These are phyloP conservation scores for Wilcoxina mikolae DNA, from an alignment of 495 filamentous ascomycete species.

Conservation along the genomic window DNA sequence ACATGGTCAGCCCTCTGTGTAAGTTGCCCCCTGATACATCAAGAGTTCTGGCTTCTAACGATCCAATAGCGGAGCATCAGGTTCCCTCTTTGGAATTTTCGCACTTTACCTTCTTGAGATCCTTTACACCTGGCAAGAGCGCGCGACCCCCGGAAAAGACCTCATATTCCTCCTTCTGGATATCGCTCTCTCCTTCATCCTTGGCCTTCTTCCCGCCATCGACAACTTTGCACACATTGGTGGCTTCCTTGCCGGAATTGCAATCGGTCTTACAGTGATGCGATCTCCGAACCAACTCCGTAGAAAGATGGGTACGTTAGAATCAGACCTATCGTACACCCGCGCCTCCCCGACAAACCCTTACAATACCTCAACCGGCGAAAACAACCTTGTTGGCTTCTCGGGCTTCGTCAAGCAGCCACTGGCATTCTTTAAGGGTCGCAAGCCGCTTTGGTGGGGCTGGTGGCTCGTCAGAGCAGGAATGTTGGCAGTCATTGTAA, in stretches of 20 bases:
- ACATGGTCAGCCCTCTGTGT: conserved; percentile 57
- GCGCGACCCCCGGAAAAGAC: conserved; percentile 59
- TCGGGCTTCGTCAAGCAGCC: conserved; percentile 50
- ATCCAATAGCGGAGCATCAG: conserved; percentile 52
- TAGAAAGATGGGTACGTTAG: conserved; percentile 49
- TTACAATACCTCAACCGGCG: conserved; percentile 33
- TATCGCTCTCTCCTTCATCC: conserved; percentile 73
- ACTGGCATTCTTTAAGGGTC: conserved; percentile 72
- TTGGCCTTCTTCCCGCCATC: conserved; percentile 80
- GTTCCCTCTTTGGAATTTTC: conserved; percentile 77
- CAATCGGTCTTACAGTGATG: conserved; percentile 69
- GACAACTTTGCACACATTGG: conserved; percentile 98
- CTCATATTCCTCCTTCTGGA: conserved; percentile 71
- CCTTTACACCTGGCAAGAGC: conserved; percentile 75
- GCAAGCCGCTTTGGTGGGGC: conserved; percentile 87
- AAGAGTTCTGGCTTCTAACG: conserved; percentile 6
- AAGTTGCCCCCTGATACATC: conserved; percentile 2
- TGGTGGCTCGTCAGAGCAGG: conserved; percentile 86
- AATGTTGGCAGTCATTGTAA: conserved; percentile 58
- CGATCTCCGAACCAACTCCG: conserved; percentile 73
- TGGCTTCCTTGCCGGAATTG: conserved; percentile 84
- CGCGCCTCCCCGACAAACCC: conserved; percentile 15
- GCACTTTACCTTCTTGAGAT: conserved; percentile 79
- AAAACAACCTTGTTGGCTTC: conserved; percentile 28
- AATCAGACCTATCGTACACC: conserved; percentile 48